These are phyloP conservation scores for Graphilbum fragrans DNA, from an alignment of 2,329 filamentous ascomycete species.

Conservation along the genomic window DNA sequence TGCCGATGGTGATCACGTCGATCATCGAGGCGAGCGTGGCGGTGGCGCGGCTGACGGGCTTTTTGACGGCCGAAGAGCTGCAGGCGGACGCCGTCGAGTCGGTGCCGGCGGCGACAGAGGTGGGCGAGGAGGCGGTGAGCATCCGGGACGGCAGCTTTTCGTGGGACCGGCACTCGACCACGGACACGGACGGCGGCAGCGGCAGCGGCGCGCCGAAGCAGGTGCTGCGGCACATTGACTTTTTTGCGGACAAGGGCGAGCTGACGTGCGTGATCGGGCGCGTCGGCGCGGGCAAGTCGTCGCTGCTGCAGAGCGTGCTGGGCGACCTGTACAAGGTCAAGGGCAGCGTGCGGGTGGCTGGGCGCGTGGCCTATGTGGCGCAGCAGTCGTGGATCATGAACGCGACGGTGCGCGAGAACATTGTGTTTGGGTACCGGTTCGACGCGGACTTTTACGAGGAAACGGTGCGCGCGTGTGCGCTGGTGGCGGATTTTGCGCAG, in stretches of 20 bases:
- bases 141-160: slow-evolving; percentile 83
- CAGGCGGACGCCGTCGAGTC: slow-evolving; percentile 69
- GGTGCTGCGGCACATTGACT: slow-evolving; percentile 72
- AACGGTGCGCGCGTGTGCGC: slow-evolving; percentile 81
- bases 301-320: slow-evolving; percentile 74
- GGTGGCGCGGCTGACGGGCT: slow-evolving; percentile 71
- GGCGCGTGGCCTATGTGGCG: slow-evolving; percentile 78
- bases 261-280: slow-evolving; percentile 86
- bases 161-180: slow-evolving; percentile 67
- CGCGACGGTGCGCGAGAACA: slow-evolving; percentile 92
- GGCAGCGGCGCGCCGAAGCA: too few species aligned
- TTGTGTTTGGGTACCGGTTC: slow-evolving; percentile 89
- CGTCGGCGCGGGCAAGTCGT: slow-evolving; percentile 93
- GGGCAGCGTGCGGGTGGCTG: slow-evolving; percentile 72
- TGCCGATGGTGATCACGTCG: slow-evolving; percentile 96
- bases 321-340: slow-evolving; percentile 86
- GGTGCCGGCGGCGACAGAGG: slow-evolving; percentile 57
- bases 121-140: slow-evolving; percentile 74
- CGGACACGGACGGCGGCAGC: slow-evolving; percentile 50
- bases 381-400: slow-evolving; percentile 97
- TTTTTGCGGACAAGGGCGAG: slow-evolving; percentile 83
- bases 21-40: slow-evolving; percentile 95
- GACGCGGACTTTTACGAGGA: slow-evolving; percentile 90
- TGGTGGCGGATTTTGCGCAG: slow-evolving; percentile 81
- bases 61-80: slow-evolving; percentile 78